These are phyloP conservation scores for Xylaria sp. DNA, from an alignment of 2,329 filamentous ascomycete genomes.

Conservation along the genomic window DNA sequence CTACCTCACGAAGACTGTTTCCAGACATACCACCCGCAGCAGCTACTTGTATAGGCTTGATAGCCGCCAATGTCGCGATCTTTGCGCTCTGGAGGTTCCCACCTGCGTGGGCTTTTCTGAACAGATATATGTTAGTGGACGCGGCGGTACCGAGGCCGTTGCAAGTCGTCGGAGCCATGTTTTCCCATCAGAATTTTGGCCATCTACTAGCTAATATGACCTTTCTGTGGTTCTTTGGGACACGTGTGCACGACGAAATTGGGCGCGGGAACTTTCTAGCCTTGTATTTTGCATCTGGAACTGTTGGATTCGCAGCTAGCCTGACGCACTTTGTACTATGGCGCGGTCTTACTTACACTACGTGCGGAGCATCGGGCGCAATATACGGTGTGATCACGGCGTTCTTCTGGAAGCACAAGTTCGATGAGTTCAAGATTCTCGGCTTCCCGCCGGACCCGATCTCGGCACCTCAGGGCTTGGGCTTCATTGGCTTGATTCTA, in stretches of 20 bases:
- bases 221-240: constrained; percentile 73
- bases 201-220: constrained; percentile 75
- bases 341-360: constrained; percentile 60
- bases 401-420: constrained; percentile 69
- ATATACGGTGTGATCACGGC: constrained; percentile 70
- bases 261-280: constrained; percentile 75
- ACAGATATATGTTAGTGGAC: constrained; percentile 73
- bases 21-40: constrained; percentile 70
- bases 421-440: constrained; percentile 67
- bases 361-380: constrained; percentile 75
- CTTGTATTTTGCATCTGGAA: constrained; percentile 71
- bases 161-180: constrained; percentile 71
- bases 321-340: constrained; percentile 62
- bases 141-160: constrained; percentile 72
- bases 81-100: constrained; percentile 72
- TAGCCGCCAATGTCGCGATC: constrained; percentile 68
- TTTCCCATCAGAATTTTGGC: constrained; percentile 72
- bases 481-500: constrained; percentile 63
- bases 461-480: constrained; percentile 64
- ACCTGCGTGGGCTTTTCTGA: constrained; percentile 72
- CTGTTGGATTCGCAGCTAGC: constrained; percentile 68
- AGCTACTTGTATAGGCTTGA: constrained; percentile 71
- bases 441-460: constrained; percentile 66
- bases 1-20: constrained; percentile 61
- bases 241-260: constrained; percentile 74